Base-by-base conservation (phyloP, 2,329 filamentous ascomycete genomes). In the Microdochium trichocladiopsis region DNA sequence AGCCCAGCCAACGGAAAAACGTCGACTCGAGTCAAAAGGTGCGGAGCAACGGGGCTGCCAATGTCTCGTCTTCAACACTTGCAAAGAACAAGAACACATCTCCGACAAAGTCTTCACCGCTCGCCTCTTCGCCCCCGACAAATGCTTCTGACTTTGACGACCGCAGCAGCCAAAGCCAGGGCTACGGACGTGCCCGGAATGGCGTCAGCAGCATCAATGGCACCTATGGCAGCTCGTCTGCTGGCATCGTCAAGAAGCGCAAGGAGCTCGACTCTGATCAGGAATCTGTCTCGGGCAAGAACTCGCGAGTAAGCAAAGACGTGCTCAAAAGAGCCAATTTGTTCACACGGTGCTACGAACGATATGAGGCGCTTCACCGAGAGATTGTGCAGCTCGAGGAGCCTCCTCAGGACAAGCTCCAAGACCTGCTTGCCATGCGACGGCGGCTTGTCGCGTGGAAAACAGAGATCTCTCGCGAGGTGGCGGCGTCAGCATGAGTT, bases 41-140 rank as follows among this genome's bases (percentile, higher is more conserved):
- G 18, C 73, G 75, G 41, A 67, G 67, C 25, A 64, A 64, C 16
- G 56, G 56, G 37, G 58, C 57, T 8, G 58, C 61, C 43, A 69
- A 69, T 21, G 63, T 60, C 24, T 70, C 70, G 2, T 72, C 75
- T 5, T 68, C 65, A 9, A 60, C 68, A 25, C 73, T 74, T 1
- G 65, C 69, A 53, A 78, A 73, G 63, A 71, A 68, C 61, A 80
- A 80, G 65, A 72, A 75, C 55, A 83, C 76, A 0, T 83, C 80
- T 6, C 81, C 80, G 0, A 72, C 73, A 50, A 86, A 86, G 63
- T 85, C 83, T 2, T 86, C 83, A 10, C 83, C 82, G 3, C 69
- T 86, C 18, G 82, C 82, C n/a, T 82, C 81, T 1, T 85, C 82
- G 6, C 81, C 82, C 12, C 82, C 82, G 0, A 84, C 82, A 8